These are phyloP conservation scores for Parachaetomium inaequale DNA, from an alignment of 495 filamentous ascomycete species.

Conservation along the genomic window DNA sequence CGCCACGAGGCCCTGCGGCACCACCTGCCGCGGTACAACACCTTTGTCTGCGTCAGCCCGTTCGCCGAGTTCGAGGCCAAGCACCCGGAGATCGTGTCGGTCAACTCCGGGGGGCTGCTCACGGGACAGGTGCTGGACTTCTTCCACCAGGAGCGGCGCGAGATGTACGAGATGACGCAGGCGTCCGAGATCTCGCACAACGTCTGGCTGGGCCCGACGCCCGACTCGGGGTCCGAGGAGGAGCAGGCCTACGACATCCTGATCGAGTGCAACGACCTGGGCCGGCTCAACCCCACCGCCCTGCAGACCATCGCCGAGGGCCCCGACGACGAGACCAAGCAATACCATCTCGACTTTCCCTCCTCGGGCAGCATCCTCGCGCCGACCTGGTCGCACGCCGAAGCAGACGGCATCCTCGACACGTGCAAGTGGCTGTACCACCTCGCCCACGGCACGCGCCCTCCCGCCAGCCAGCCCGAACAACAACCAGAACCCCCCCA, in stretches of 20 bases:
- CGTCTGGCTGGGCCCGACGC: constrained; percentile 87
- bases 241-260: constrained; percentile 60
- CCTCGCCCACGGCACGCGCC: constrained; percentile 58
- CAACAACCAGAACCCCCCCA: neutral
- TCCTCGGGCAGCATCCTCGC: constrained; percentile 86
- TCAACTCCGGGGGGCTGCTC: constrained; percentile 66
- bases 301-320: constrained; percentile 44
- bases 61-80: constrained; percentile 72
- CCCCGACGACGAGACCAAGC: constrained; percentile 34
- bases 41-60: constrained; percentile 66
- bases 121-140: constrained; percentile 87
- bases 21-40: constrained; percentile 67
- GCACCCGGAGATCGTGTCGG: constrained; percentile 65
- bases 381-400: constrained; percentile 71
- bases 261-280: constrained; percentile 84
- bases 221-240: constrained; percentile 56
- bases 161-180: constrained; percentile 91
- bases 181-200: constrained; percentile 83
- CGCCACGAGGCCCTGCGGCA: constrained; percentile 55
- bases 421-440: constrained; percentile 88
- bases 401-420: constrained; percentile 77
- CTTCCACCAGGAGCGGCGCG: constrained; percentile 78
- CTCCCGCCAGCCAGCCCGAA: constrained; percentile 34
- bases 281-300: constrained; percentile 58
- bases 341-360: constrained; percentile 74